Conservation (phyloP, 2,329 filamentous ascomycete genomes). For the Talaromyces sp. region DNA sequence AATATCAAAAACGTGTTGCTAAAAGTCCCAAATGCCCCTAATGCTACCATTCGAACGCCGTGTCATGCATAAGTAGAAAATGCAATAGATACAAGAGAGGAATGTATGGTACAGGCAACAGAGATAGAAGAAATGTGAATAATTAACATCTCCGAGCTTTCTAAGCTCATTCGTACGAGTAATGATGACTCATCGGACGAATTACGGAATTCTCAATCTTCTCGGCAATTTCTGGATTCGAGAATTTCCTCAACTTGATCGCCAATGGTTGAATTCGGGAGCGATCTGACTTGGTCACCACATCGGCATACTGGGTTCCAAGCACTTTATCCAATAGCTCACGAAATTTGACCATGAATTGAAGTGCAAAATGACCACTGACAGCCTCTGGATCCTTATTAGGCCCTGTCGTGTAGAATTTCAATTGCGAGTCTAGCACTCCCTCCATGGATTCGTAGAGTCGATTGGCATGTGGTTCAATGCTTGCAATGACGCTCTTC, state of each 20-base stretch:
- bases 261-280: slow-evolving; percentile 26
- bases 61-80: slow-evolving; percentile 1
- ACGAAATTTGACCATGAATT: slow-evolving; percentile 28
- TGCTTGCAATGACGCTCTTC: slow-evolving; percentile 22
- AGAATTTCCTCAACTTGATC: slow-evolving; percentile 31
- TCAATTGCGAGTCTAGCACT: slow-evolving; percentile 13
- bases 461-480: slow-evolving; percentile 29
- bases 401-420: slow-evolving; percentile 16
- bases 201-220: slow-evolving; percentile 19
- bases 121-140: neutral
- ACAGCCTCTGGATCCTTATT: slow-evolving; percentile 23
- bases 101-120: slow-evolving; percentile 4
- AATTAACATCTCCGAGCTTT: neutral
- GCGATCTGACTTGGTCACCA: slow-evolving; percentile 26
- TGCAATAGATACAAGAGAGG: slow-evolving; percentile 1
- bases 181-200: slow-evolving; percentile 26
- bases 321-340: slow-evolving; percentile 37
- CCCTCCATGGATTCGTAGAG: slow-evolving; percentile 30
- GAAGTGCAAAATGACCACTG: slow-evolving; percentile 22
- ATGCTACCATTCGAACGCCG: neutral
- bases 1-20: neutral
- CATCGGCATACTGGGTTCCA: slow-evolving; percentile 23
- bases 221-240: slow-evolving; percentile 22
- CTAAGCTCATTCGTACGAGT: neutral
- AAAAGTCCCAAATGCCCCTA: neutral